Evolutionary conservation across 139 green algal genomes (phyloP), one percentile per base, ranked within the genome.

Genomic region (Chlamydomonas sphaeroides): DNA sequence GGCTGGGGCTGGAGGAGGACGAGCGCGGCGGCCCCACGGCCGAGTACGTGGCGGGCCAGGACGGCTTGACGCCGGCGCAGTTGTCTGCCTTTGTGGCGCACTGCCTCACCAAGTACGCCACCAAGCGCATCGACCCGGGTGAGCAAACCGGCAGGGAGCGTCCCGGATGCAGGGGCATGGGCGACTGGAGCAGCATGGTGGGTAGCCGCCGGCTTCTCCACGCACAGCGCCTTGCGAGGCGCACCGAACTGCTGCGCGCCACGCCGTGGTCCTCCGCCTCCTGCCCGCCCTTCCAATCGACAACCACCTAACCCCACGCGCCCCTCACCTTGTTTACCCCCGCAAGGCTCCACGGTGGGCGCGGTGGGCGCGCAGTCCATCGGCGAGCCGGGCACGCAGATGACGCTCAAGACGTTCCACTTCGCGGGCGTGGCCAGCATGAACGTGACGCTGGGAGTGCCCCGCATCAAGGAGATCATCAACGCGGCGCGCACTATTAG

Each of bases 331-430:
- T n/a, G 23, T 51, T 6, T 61, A 61, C 51, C 56, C 38, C 49
- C 4, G 21, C 33, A 88, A 93, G 92, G 94, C n/a, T 90, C 89
- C 33, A 95, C 93, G 3, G 96, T 98, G 53, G 97, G 97, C 25
- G 97, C 96, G 11, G 92, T 99, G 59, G 97, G 94, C 25, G 96
- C 97, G 32, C 97, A 99, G 89, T 95, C 86, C 42, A 98, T 99
- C 53, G 94, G 94, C 48, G 96, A 99, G 89, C 97, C 97, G 0
- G 96, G 96, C 72, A 99, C 97, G 23, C 97, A 99, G 91, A 99
- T 99, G 97, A 99, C 97, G 28, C 93, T 99, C 33, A 99, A 99
- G 89, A 99, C 95, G 32, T 99, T 99, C 87, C 97, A 99, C 87
- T 99, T 99, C 92, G 97, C 97, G 15, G 97, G 97, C 8, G 96